These are phyloP conservation scores for Ustulina deusta DNA, from an alignment of 2,329 filamentous ascomycete genomes.

Conservation along the genomic window DNA sequence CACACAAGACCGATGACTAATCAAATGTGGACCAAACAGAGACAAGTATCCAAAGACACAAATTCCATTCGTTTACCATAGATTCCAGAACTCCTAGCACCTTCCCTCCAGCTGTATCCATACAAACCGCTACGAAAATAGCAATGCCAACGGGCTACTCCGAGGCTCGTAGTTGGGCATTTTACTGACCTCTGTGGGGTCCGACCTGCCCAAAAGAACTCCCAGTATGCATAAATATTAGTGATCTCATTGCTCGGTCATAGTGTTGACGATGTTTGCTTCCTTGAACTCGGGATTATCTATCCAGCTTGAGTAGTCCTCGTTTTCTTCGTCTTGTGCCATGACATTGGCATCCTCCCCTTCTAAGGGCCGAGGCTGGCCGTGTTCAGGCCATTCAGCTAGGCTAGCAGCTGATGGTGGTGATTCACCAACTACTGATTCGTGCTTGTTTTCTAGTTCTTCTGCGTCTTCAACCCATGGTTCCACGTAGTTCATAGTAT, in stretches of 20 bases:
- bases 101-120: slow-evolving; percentile 22
- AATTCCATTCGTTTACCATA: slow-evolving; percentile 13
- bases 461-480: slow-evolving; percentile 50
- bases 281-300: slow-evolving; percentile 48
- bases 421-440: slow-evolving; percentile 28
- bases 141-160: slow-evolving; percentile 18
- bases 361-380: slow-evolving; percentile 1
- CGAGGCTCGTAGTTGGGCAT: background rate
- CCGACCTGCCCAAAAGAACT: slow-evolving; percentile 15
- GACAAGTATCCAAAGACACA: background rate
- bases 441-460: slow-evolving; percentile 34
- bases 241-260: slow-evolving; percentile 15
- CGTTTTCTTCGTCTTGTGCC: slow-evolving; percentile 42
- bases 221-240: slow-evolving; percentile 31
- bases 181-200: background rate
- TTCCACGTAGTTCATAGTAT: slow-evolving; percentile 41
- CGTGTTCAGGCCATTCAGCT: slow-evolving; percentile 18
- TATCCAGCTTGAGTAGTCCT: slow-evolving; percentile 51
- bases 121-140: slow-evolving; percentile 16
- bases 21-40: background rate
- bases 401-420: slow-evolving; percentile 28
- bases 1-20: background rate
- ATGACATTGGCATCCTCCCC: slow-evolving; percentile 3
- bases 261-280: slow-evolving; percentile 23
- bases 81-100: slow-evolving; percentile 26